Evolutionary conservation across 176 grass and related monocot species (phyloP).

Genomic region (Ensete ventricosum): DNA sequence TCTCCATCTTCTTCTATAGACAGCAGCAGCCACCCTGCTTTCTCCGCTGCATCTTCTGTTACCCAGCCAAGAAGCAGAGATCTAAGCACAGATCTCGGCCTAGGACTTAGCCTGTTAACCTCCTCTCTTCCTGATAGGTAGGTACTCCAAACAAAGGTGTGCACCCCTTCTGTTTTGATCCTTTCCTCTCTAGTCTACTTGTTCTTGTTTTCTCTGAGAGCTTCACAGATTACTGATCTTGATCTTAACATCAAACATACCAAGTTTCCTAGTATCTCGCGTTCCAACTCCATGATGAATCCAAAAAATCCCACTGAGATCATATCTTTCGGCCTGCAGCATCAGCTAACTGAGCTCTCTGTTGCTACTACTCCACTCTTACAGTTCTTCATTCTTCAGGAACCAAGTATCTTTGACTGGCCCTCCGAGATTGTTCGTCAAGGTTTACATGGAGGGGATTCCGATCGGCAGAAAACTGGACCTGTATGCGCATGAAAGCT

Average conservation of each 20-base stretch:
- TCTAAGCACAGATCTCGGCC: constrained; percentile 43
- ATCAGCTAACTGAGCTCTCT: background rate
- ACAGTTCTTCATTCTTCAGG: background rate
- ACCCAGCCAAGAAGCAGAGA: constrained; percentile 19
- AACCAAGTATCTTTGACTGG: background rate
- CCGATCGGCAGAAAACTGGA: constrained; percentile 64
- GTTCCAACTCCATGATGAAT: no score
- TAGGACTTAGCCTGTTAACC: constrained; percentile 42
- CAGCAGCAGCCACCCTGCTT: constrained; percentile 52
- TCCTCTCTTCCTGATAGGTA: constrained; percentile 6
- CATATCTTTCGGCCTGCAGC: no score
- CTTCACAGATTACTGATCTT: no score
- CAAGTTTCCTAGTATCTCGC: no score
- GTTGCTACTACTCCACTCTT: constrained; percentile 6
- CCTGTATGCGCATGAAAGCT: constrained; percentile 30
- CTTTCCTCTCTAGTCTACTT: background rate
- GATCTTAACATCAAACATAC: no score
- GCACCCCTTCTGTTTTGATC: background rate
- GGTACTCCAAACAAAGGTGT: constrained; percentile 17
- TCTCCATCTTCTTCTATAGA: constrained; percentile 55
- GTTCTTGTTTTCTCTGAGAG: no score
- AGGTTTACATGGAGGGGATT: constrained; percentile 68
- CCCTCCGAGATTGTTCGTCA: constrained; percentile 31
- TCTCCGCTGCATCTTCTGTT: constrained; percentile 28
- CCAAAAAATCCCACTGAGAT: no score